Base-by-base conservation (phyloP, 1,284 basidiomycete species). In the Vanrija humicola region DNA sequence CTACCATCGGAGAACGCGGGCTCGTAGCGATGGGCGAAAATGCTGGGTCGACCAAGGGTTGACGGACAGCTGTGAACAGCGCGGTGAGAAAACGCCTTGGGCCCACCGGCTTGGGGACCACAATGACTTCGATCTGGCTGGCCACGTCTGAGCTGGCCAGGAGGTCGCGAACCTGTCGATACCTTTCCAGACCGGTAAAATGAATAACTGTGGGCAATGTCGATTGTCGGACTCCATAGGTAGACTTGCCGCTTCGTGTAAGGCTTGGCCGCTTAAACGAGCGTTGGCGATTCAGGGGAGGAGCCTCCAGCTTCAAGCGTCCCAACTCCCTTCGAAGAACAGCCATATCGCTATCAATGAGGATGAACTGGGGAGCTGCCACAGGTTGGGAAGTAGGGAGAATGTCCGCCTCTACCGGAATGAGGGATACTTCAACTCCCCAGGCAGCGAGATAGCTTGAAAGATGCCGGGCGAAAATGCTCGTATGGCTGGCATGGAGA, bases 61-160 rank as follows among this genome's bases (percentile, higher is more conserved):
- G 89, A 14, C 83, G 87, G 46, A 90, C 80, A 2, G 90, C 88
- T 4, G 89, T 95, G 69, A 93, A 87, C 16, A 97, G 78, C 10
- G 92, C 88, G 6, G 91, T 93, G 58, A 97, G 78, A 63, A 96
- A 86, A 9, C 93, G 84, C 38, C 93, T 84, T 1, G 93, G 93
- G 4, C 94, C 94, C 9, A 89, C 91, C 6, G 93, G 93, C 75
- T 97, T 97, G 5, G 91, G 93, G 26, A 97, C 87, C 62, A 97
- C 90, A 80, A 96, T 88, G 26, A 95, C 84, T 64, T 97, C 93
- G 0, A 92, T 87, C 3, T 82, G 65, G 9, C 6, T n/a, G 21
- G 59, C 66, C 60, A 54, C 76, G 1, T 66, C 62, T 6, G 65
- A 57, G 5, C 55, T 54, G 61, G 91, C 85, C 23, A 97, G 80